Conservation (phyloP, 768 basidiomycete genomes). For the Serendipita sp. region DNA sequence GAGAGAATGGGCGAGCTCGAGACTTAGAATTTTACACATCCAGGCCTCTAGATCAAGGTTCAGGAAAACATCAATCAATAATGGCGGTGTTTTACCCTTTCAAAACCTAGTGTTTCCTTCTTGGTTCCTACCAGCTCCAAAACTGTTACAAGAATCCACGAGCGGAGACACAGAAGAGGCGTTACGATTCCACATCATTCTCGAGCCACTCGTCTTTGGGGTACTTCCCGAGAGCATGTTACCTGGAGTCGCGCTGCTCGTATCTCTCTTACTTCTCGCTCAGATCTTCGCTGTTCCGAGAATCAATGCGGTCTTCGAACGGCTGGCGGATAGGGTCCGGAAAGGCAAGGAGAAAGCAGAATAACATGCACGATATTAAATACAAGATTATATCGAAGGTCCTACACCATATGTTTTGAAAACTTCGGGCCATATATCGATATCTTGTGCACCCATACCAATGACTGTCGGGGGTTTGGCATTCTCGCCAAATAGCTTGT, state of each 20-base stretch:
- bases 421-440: conserved; percentile 44
- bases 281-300: not conserved
- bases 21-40: not conserved
- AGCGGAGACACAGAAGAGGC: not conserved
- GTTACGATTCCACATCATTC: not conserved
- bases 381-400: not conserved
- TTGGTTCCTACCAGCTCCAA: not conserved
- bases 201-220: not conserved
- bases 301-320: not conserved
- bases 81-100: not conserved
- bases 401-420: conserved; percentile 58
- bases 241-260: not conserved
- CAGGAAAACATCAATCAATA: not conserved
- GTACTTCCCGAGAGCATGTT: not conserved
- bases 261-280: not conserved
- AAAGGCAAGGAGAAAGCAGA: not conserved
- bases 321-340: not conserved
- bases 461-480: conserved; percentile 57
- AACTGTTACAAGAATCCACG: too few species aligned
- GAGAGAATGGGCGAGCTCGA: not conserved
- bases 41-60: not conserved
- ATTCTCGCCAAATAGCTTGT: conserved; percentile 43
- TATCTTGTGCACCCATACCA: conserved; percentile 65
- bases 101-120: not conserved
- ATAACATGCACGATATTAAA: not conserved